Evolutionary conservation across 257 asterid genomes (phyloP).

Genomic region (Oldenlandia corymbosa): DNA sequence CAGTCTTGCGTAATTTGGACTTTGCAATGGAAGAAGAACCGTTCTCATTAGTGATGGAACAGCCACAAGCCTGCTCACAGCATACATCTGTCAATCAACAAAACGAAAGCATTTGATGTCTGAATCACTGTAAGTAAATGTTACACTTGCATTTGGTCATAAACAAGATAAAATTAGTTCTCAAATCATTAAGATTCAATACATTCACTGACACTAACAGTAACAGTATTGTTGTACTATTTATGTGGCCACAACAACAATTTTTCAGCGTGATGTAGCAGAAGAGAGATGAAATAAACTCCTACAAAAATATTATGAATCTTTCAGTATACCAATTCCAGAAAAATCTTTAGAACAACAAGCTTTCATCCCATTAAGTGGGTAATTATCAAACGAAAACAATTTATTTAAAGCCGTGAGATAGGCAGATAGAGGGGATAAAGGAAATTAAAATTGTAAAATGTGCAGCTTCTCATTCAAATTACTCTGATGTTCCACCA

Average conservation of each 20-base stretch:
- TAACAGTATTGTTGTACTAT: not conserved
- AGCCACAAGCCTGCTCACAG: slow-evolving; percentile 67
- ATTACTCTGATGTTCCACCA: not conserved
- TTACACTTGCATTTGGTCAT: not conserved
- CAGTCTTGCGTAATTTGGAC: slow-evolving; percentile 28
- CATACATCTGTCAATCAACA: slow-evolving; percentile 54
- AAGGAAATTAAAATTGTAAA: not conserved
- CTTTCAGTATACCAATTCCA: too few species aligned
- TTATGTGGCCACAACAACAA: not conserved
- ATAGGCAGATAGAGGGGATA: slow-evolving; percentile 1
- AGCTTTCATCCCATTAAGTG: too few species aligned
- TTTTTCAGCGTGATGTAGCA: not conserved
- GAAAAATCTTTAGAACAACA: too few species aligned
- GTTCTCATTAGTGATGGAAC: slow-evolving; percentile 84
- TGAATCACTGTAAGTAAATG: not conserved
- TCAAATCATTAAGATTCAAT: not conserved
- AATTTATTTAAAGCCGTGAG: not conserved
- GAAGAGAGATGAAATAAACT: not conserved
- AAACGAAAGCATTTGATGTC: slow-evolving; percentile 1
- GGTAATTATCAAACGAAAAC: too few species aligned
- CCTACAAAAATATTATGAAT: not conserved
- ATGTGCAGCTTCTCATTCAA: not conserved
- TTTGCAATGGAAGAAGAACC: slow-evolving; percentile 55
- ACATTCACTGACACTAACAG: not conserved
- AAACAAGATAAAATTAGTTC: not conserved